Conservation (phyloP, 805 yeast species). For the Kluyveromyces starmeri region DNA sequence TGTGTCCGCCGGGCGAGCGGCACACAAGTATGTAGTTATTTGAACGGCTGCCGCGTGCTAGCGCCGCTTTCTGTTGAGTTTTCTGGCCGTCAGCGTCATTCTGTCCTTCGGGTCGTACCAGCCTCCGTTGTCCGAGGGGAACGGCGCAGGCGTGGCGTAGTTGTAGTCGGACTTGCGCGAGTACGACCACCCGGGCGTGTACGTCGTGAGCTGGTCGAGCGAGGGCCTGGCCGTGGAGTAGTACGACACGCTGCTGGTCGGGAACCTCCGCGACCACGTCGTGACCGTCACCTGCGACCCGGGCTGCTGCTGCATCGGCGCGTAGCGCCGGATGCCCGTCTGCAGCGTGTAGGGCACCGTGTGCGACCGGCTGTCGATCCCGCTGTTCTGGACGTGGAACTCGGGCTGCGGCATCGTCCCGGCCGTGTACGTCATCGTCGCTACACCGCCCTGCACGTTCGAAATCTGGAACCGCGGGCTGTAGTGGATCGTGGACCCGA, state of each 20-base stretch:
- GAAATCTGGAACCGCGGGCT: constrained; percentile 53
- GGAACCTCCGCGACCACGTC: constrained; percentile 55
- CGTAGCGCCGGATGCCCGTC: constrained; percentile 69
- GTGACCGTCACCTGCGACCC: constrained; percentile 57
- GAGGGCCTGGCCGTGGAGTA: constrained; percentile 37
- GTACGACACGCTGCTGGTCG: constrained; percentile 60
- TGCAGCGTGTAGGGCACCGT: constrained; percentile 66
- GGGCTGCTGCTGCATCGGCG: constrained; percentile 93
- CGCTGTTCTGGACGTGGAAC: constrained; percentile 30
- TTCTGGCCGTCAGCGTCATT: constrained; percentile 29
- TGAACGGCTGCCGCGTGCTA: no score
- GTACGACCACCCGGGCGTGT: constrained; percentile 82
- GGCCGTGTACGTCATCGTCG: constrained; percentile 40
- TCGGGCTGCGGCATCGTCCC: constrained; percentile 37
- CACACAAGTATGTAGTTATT: no score
- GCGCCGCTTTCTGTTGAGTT: constrained; percentile 12
- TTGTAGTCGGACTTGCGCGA: constrained; percentile 54
- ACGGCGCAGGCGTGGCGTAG: constrained; percentile 61
- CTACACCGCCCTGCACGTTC: constrained; percentile 61
- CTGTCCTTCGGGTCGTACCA: constrained; percentile 56
- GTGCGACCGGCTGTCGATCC: constrained; percentile 43
- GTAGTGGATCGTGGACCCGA: constrained; percentile 54
- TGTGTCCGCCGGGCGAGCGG: no score
- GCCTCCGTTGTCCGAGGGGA: constrained; percentile 51
- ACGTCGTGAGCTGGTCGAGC: constrained; percentile 44